Base-by-base conservation (phyloP, 352 stramenopile species). In the Phytophthora crassamura region DNA sequence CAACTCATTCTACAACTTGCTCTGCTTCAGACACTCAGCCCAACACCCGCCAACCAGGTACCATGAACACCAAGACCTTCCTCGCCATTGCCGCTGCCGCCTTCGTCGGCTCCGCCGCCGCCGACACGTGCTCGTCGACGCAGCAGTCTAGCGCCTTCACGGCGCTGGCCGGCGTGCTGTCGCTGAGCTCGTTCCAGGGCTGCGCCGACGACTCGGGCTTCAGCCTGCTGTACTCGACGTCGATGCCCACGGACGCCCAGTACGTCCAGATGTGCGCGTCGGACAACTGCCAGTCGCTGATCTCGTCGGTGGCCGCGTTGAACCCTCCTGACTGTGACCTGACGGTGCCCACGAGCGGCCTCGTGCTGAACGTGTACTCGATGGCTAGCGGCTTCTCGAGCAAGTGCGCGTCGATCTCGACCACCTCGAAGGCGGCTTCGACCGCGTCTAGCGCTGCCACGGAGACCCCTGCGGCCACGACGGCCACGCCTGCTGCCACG, bases 51-150 rank as follows among this genome's bases (percentile, higher is more conserved):
- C 51, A 38, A 59, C 51, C 50, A 67, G 55, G 45, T 66, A 66
- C 63, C 63, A 71, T 71, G 63, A 71, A 71, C 60, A 56, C 54
- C 34, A 62, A 63, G 53, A 62, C 60, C 32, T 7, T 66, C 59
- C 55, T 68, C 55, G 55, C 61, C 50, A 32, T 58, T 46, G 61
- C 67, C 38, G 48, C 56, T 55, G 51, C 57, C 55, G 66, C 47
- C 32, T 50, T 75, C 67, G 45, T 63, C 8, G 67, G 55, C 46
- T 46, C 61, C 35, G 55, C 55, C 38, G 43, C 61, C n/a, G 65
- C 52, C 28, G 59, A 58, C 4, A 57, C 46, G 8, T 75, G 67
- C 61, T 59, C 67, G 18, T 47, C 55, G n/a, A 22, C 38, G 8
- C 48, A 74, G 48, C 53, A 65, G 40, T 64, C 60, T 7, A 33